These are phyloP conservation scores for Caloboletus inedulis DNA, from an alignment of 1,284 basidiomycete genomes.

Conservation along the genomic window DNA sequence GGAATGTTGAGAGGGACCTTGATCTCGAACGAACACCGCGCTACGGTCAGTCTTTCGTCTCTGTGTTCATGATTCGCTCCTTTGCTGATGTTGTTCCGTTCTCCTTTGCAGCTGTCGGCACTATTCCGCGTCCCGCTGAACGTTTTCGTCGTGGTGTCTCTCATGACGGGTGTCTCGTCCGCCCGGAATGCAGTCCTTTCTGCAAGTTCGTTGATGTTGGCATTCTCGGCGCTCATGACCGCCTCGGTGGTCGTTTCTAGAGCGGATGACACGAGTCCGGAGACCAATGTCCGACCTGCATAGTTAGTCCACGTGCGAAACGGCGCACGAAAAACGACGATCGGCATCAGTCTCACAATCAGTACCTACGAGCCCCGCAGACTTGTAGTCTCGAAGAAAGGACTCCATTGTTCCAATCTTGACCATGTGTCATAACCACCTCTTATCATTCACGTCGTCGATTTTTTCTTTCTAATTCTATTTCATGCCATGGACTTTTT, in stretches of 20 bases:
- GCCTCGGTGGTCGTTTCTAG: conserved; percentile 43
- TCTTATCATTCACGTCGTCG: not conserved
- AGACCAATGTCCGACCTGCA: conserved; percentile 21
- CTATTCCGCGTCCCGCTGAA: conserved; percentile 75
- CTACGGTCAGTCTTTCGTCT: conserved; percentile 50
- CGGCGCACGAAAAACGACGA: too few relatives aligned
- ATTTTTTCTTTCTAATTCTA: not conserved
- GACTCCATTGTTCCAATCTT: not conserved
- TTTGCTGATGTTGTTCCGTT: not conserved
- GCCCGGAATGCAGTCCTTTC: conserved; percentile 61
- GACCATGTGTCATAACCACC: conserved; percentile 1
- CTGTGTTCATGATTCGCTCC: too few relatives aligned
- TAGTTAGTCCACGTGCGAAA: not conserved
- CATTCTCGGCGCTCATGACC: conserved; percentile 60
- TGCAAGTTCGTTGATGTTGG: conserved; percentile 55
- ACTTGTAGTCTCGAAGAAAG: not conserved
- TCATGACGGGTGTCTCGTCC: conserved; percentile 65
- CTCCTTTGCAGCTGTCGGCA: conserved; percentile 51
- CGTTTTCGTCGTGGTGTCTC: conserved; percentile 67
- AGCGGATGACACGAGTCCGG: conserved; percentile 24
- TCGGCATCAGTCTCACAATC: not conserved
- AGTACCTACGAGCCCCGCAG: not conserved
- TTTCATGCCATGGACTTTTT: not conserved
- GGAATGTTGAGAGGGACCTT: conserved; percentile 69
- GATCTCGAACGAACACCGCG: conserved; percentile 70